These are phyloP conservation scores for Laetiporus sulphureus DNA, from an alignment of 1,284 basidiomycete genomes.

Conservation along the genomic window DNA sequence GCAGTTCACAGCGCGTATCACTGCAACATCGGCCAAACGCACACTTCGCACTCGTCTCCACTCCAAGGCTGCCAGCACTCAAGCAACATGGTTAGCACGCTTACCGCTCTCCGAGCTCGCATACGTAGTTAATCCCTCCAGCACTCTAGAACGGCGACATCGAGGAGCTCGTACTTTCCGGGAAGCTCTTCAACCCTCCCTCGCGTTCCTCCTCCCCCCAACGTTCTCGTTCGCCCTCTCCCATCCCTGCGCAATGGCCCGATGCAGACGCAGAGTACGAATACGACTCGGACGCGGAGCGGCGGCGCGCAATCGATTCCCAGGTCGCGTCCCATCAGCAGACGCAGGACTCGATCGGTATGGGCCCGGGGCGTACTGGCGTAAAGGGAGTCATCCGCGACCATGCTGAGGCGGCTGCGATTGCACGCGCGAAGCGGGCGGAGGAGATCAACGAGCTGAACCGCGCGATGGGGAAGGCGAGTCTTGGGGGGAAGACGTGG, in stretches of 20 bases:
- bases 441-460: conserved; percentile 45
- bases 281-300: conserved; percentile 40
- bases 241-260: conserved; percentile 23
- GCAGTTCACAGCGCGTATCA: too few relatives aligned
- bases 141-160: conserved; percentile 29
- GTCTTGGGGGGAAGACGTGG: conserved; percentile 60
- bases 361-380: conserved; percentile 77
- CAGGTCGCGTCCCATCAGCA: conserved; percentile 20
- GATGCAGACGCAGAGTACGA: conserved; percentile 33
- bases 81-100: too few relatives aligned
- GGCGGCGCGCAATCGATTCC: conserved; percentile 20
- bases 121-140: too few relatives aligned
- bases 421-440: conserved; percentile 41
- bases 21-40: too few relatives aligned
- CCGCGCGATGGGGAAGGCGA: conserved; percentile 51
- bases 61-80: too few relatives aligned
- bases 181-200: conserved; percentile 58
- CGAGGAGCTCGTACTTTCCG: conserved; percentile 73
- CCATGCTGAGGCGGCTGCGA: conserved; percentile 55
- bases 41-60: too few relatives aligned
- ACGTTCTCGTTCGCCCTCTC: conserved; percentile 46
- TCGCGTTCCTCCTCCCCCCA: conserved; percentile 39
- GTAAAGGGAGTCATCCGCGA: conserved; percentile 83
- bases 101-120: too few relatives aligned
- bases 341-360: conserved; percentile 58